phyloP scores from a whole-genome alignment of 2,329 filamentous ascomycete species.

The Endocalyx cinctus region DNA sequence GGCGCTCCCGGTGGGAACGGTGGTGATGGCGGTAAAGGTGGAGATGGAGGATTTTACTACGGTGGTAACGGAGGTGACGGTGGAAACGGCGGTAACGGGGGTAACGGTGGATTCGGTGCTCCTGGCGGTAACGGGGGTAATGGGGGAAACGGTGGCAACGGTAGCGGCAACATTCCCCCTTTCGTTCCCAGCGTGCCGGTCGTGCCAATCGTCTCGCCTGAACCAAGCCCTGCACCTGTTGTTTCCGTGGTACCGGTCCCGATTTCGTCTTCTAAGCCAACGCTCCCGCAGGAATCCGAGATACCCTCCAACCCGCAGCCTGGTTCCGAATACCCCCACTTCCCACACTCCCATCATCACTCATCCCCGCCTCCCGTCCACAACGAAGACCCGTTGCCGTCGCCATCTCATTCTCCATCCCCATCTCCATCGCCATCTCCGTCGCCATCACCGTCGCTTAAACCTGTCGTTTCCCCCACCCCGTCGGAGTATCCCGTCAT shows the following conservation, averaged over 20 bases:
- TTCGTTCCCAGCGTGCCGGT: neutral
- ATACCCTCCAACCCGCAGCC: neutral
- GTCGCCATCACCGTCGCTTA: neutral
- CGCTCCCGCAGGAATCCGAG: neutral
- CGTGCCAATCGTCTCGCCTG: neutral
- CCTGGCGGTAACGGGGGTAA: conserved; percentile 3
- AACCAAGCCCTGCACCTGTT: neutral
- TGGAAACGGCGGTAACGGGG: conserved; percentile 1
- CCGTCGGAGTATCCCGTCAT: neutral
- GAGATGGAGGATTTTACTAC: neutral
- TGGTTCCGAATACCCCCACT: neutral
- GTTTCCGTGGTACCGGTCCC: conserved; percentile 1
- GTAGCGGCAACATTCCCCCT: neutral
- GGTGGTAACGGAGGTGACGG: conserved; percentile 2
- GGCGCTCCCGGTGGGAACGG: conserved; percentile 1
- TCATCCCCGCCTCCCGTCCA: neutral
- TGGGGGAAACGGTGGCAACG: conserved; percentile 2
- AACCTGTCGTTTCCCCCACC: conserved; percentile 1
- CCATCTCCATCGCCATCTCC: neutral
- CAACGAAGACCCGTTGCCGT: conserved; percentile 1
- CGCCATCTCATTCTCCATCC: neutral
- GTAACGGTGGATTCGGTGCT: neutral
- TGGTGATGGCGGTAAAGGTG: conserved; percentile 2
- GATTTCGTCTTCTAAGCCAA: conserved; percentile 1
- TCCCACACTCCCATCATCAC: neutral